Percentiles rank a stretch among this genome's conserved stretches.
phyloP scores from a whole-genome alignment of 192 early-diverging fungal species.

The Mortierella alpina region DNA sequence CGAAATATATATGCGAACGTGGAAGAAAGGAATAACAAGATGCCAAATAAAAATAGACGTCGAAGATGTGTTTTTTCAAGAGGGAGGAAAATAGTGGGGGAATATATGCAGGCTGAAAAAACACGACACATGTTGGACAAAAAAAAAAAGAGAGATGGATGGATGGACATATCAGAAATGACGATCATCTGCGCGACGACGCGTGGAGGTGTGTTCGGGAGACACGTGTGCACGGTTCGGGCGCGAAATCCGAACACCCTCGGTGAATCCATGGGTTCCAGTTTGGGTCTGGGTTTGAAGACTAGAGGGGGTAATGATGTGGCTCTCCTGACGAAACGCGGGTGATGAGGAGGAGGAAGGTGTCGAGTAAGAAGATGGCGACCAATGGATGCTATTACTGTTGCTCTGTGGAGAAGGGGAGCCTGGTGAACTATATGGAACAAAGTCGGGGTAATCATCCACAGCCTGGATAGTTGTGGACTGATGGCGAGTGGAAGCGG shows the following conservation, averaged over 20 bases:
- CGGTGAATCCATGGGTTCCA: conserved; percentile 9
- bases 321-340: not conserved
- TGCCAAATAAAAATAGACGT: too few species aligned
- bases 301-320: conserved; percentile 20
- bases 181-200: not conserved
- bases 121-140: too few species aligned
- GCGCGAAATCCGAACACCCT: not conserved
- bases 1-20: too few species aligned
- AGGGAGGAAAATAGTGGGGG: too few species aligned
- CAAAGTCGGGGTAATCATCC: not conserved
- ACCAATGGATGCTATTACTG: not conserved
- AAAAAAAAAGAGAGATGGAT: too few species aligned
- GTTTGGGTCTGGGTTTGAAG: conserved; percentile 18
- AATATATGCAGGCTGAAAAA: too few species aligned
- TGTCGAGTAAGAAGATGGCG: not conserved
- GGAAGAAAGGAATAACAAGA: too few species aligned
- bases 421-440: not conserved
- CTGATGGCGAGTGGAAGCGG: not conserved
- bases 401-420: not conserved
- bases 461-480: not conserved
- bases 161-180: too few species aligned
- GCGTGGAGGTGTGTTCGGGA: not conserved
- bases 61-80: too few species aligned
- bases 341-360: not conserved
- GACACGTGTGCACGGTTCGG: conserved; percentile 11